Evolutionary conservation across 805 yeast genomes (phyloP).

Genomic region (Tetrapisispora phaffii): DNA sequence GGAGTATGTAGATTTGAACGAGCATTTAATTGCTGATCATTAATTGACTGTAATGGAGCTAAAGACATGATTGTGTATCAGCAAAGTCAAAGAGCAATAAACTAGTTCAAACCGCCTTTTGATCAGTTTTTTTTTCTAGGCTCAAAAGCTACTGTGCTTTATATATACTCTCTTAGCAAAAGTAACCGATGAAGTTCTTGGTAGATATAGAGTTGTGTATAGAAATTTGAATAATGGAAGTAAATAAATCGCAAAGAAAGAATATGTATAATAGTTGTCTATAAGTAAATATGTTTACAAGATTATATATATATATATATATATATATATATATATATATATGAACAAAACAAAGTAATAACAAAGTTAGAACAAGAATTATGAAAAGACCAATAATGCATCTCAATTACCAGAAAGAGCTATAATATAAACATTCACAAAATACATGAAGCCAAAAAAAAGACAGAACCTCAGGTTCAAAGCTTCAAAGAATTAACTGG

Average conservation of each 20-base stretch:
- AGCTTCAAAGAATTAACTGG: not conserved
- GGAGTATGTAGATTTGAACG: constrained; percentile 26
- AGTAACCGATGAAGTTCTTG: too few relatives aligned
- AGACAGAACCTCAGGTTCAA: not conserved
- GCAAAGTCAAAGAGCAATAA: not conserved
- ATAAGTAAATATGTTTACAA: too few relatives aligned
- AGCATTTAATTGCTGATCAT: constrained; percentile 28
- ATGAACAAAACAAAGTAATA: not conserved
- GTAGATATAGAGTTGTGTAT: too few relatives aligned
- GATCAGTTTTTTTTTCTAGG: too few relatives aligned
- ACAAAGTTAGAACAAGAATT: not conserved
- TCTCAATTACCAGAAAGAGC: constrained; percentile 2
- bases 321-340: not conserved
- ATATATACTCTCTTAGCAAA: too few relatives aligned
- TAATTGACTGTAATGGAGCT: constrained; percentile 28
- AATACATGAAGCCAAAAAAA: too few relatives aligned
- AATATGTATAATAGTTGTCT: too few relatives aligned
- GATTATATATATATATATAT: too few relatives aligned
- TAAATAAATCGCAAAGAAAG: too few relatives aligned
- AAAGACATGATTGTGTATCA: constrained; percentile 20
- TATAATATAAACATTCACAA: constrained; percentile 1
- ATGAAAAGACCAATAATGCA: not conserved
- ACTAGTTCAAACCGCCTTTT: not conserved
- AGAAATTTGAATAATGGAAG: too few relatives aligned
- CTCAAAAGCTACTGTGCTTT: too few relatives aligned